phyloP scores from a whole-genome alignment of 257 asterid genomes.

The Mitragyna speciosa region DNA sequence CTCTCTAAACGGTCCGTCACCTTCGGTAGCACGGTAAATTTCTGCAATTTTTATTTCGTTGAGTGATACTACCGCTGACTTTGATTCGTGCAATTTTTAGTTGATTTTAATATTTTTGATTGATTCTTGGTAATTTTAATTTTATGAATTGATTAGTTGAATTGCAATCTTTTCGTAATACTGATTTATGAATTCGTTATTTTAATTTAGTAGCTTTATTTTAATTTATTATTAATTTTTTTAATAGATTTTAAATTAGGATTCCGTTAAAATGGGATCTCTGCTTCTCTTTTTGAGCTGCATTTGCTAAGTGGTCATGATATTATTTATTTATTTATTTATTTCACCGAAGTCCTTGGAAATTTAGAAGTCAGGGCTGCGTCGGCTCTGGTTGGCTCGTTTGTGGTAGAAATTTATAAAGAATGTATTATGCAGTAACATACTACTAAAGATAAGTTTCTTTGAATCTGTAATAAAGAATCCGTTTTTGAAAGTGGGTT shows the following conservation, averaged over 20 bases:
- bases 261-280: background rate
- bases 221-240: background rate
- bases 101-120: background rate
- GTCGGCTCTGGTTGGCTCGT: background rate
- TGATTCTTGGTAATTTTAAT: background rate
- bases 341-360: background rate
- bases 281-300: background rate
- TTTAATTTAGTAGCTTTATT: background rate
- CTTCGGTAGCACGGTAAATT: conserved; percentile 74
- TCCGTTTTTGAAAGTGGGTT: background rate
- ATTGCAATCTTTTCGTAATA: background rate
- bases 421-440: background rate
- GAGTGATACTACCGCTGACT: no score
- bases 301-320: background rate
- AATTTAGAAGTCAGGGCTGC: background rate
- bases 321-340: background rate
- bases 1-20: conserved; percentile 58
- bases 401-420: background rate
- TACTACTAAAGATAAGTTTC: background rate
- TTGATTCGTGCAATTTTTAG: background rate
- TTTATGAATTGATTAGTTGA: no score
- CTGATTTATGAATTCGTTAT: background rate
- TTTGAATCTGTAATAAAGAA: background rate
- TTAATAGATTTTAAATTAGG: background rate
- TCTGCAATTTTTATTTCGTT: background rate